Percentiles rank a stretch among this genome's conserved stretches.
Evolutionary conservation across 2,329 filamentous ascomycete species (phyloP).

Genomic region (Cryphonectria radicalis): DNA sequence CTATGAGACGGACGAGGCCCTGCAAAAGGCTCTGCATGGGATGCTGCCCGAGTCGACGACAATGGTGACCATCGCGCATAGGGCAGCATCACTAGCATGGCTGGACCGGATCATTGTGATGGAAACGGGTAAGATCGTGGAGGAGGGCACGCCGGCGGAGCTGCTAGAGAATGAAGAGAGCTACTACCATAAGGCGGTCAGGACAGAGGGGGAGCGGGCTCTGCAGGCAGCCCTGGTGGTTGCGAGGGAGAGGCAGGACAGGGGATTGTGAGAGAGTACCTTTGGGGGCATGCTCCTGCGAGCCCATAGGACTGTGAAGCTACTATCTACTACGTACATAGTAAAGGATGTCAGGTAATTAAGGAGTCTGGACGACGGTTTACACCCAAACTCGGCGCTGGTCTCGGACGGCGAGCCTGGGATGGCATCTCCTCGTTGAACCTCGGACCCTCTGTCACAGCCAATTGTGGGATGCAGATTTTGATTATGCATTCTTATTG

Average conservation of each 20-base stretch:
- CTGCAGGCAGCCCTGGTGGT: conserved; percentile 12
- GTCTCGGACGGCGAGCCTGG: background rate
- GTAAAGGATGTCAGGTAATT: background rate
- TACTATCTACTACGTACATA: background rate
- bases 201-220: background rate
- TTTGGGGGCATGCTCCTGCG: background rate
- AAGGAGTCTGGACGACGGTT: too few species aligned
- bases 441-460: background rate
- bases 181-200: conserved; percentile 12
- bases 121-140: conserved; percentile 11
- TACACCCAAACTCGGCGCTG: background rate
- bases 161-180: background rate
- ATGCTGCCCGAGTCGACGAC: conserved; percentile 3
- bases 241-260: background rate
- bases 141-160: conserved; percentile 13
- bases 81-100: conserved; percentile 16
- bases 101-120: conserved; percentile 15
- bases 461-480: background rate
- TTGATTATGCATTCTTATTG: background rate
- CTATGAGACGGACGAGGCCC: conserved; percentile 18
- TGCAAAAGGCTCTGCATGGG: conserved; percentile 12
- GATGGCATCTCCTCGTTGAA: background rate
- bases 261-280: background rate
- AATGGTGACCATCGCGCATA: conserved; percentile 22
- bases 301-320: background rate